Evolutionary conservation across 768 basidiomycete genomes (phyloP).

Genomic region (Boletus rufocinnamomeus): DNA sequence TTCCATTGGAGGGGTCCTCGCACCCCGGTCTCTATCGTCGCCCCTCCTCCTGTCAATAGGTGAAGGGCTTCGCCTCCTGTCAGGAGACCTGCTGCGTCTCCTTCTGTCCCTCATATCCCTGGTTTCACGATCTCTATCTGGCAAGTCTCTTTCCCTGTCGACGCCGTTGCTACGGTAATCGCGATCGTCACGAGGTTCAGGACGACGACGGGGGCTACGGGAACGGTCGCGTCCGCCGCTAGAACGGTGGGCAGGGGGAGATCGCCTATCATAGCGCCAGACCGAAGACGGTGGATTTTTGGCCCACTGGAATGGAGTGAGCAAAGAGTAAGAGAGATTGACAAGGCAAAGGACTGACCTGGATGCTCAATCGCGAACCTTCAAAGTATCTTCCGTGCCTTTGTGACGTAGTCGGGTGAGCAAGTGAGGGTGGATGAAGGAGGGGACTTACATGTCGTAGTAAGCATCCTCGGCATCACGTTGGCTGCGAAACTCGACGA

Average conservation of each 20-base stretch:
- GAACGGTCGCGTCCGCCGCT: slow-evolving; percentile 48
- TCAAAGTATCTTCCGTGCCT: slow-evolving; percentile 82
- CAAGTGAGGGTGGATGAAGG: neutral
- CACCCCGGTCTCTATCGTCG: slow-evolving; percentile 50
- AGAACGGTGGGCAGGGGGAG: slow-evolving; percentile 44
- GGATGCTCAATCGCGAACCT: slow-evolving; percentile 72
- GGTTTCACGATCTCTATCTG: slow-evolving; percentile 37
- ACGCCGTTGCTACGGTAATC: slow-evolving; percentile 40
- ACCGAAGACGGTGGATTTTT: slow-evolving; percentile 82
- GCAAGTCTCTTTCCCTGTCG: slow-evolving; percentile 36
- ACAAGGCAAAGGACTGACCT: slow-evolving; percentile 43
- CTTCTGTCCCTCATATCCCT: slow-evolving; percentile 48
- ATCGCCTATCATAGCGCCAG: slow-evolving; percentile 72
- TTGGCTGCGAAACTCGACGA: slow-evolving; percentile 78
- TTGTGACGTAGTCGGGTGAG: slow-evolving; percentile 14
- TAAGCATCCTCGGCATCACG: slow-evolving; percentile 84
- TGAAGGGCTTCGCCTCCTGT: slow-evolving; percentile 47
- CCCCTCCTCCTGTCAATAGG: slow-evolving; percentile 41
- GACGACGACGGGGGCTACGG: slow-evolving; percentile 53
- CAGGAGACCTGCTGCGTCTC: slow-evolving; percentile 52
- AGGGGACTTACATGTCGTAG: slow-evolving; percentile 68
- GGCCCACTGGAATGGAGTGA: slow-evolving; percentile 58
- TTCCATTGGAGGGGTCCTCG: slow-evolving; percentile 52
- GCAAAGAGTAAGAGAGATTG: neutral
- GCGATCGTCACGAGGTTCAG: slow-evolving; percentile 40